Evolutionary conservation across 2,329 filamentous ascomycete species (phyloP).

Genomic region (Colletotrichum melonis): DNA sequence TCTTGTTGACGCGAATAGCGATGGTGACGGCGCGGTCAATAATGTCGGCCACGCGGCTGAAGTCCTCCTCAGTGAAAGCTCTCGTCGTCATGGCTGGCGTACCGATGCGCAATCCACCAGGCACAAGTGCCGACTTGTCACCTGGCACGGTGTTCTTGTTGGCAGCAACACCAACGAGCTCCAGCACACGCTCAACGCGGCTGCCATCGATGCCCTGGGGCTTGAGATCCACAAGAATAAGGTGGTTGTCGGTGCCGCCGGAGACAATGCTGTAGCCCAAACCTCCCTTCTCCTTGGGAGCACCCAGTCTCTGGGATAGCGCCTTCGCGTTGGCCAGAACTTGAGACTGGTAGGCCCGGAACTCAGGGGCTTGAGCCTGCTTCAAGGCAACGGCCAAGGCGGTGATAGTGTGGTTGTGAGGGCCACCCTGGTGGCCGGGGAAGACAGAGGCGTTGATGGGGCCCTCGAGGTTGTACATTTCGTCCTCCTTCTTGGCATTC

Average conservation of each 20-base stretch:
- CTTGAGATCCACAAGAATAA: constrained; percentile 93
- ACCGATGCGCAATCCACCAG: constrained; percentile 92
- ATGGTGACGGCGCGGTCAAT: constrained; percentile 87
- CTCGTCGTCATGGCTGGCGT: constrained; percentile 98
- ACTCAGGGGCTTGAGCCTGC: constrained; percentile 89
- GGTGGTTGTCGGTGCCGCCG: constrained; percentile 96
- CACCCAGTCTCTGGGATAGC: constrained; percentile 76
- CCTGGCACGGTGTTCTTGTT: constrained; percentile 99
- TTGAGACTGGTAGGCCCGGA: constrained; percentile 91
- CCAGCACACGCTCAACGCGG: constrained; percentile 88
- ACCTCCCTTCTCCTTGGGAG: constrained; percentile 78
- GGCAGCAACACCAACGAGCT: constrained; percentile 93
- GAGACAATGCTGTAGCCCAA: constrained; percentile 91
- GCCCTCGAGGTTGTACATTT: constrained; percentile 88
- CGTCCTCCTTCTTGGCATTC: constrained; percentile 87
- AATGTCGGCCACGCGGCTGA: constrained; percentile 85
- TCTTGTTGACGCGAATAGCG: constrained; percentile 79
- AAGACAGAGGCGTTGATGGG: constrained; percentile 98
- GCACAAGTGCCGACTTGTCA: constrained; percentile 92
- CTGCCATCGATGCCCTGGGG: constrained; percentile 88
- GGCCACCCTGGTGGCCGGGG: constrained; percentile 96
- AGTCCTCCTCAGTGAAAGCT: constrained; percentile 91
- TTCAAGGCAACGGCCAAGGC: constrained; percentile 94
- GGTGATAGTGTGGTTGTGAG: constrained; percentile 99
- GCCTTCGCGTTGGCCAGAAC: constrained; percentile 93